Base-by-base conservation (phyloP, 352 stramenopile genomes). In the Phytopythium ostracodes region DNA sequence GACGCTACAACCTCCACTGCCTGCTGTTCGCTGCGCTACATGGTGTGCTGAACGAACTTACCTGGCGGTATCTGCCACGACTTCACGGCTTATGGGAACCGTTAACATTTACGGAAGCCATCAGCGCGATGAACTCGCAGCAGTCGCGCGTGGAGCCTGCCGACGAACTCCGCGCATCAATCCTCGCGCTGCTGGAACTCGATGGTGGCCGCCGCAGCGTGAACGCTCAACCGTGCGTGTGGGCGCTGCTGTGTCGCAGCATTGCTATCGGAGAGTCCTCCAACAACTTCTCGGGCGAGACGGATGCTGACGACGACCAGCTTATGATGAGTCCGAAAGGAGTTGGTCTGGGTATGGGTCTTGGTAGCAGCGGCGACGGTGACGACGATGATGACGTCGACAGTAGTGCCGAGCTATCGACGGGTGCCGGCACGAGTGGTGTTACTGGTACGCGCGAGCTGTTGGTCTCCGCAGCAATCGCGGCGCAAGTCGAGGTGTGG, bases 21-120 rank as follows among this genome's bases (percentile, higher is more conserved):
- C 59, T 91, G 29, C 67, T 95, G 9, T 94, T 93, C 68, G 83
- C 85, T 40, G 84, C 84, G 36, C 77, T 95, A 14, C 82, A 95
- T 44, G 72, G 81, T 7, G 83, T 91, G 62, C 83, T 79, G 55
- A 91, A 74, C 24, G 72, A 68, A 6, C 44, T 87, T 25, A 71
- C 68, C 33, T 96, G 85, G 84, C 59, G 62, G 2, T 90, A 89
- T 52, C 49, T 92, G 29, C 85, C 84, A 36, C 65, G 67, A 0
- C 59, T 92, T 4, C 80, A 93, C 29, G 85, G 85, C 0, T 82
- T 96, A 68, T 90, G 75, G 75, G 78, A 93, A 54, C 61, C 76
- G 6, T 57, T 89, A 9, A 74, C 78, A 0, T 91, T 89, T 53
- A 67, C 53, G 0, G 53, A 59, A 12, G 22, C 35, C 20, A 35